Evolutionary conservation across 768 basidiomycete genomes (phyloP).

Genomic region (Amanita pallidorosea): DNA sequence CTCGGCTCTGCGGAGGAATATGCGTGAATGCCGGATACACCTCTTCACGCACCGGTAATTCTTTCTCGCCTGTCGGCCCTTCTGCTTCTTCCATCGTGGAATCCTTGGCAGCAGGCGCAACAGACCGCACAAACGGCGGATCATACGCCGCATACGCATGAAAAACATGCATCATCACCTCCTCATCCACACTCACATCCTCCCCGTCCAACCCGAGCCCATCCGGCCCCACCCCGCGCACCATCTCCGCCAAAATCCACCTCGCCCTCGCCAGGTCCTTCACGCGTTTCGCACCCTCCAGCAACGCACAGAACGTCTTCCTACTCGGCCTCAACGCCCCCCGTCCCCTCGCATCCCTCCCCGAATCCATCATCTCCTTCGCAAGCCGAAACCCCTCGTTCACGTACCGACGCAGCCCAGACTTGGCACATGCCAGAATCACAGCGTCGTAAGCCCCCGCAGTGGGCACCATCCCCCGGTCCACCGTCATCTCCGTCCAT

Average conservation of each 20-base stretch:
- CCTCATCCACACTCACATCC: constrained; percentile 40
- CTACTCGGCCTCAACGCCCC: constrained; percentile 49
- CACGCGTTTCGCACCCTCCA: constrained; percentile 81
- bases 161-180: constrained; percentile 75
- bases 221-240: constrained; percentile 23
- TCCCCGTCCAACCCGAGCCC: constrained; percentile 8
- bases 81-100: too few relatives aligned
- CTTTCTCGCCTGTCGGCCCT: background rate
- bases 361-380: constrained; percentile 75
- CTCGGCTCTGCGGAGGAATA: constrained; percentile 59
- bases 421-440: constrained; percentile 70
- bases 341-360: constrained; percentile 54
- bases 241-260: constrained; percentile 88
- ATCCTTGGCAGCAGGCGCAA: constrained; percentile 30
- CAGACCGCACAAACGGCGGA: constrained; percentile 51
- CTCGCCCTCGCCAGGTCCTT: constrained; percentile 77
- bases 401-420: constrained; percentile 52
- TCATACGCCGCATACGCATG: constrained; percentile 78
- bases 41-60: constrained; percentile 8
- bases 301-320: constrained; percentile 68
- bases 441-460: constrained; percentile 68
- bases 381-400: constrained; percentile 79
- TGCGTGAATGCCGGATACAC: constrained; percentile 29
- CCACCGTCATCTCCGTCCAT: constrained; percentile 85
- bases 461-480: constrained; percentile 52